Percentiles rank a stretch among this genome's conserved stretches.
These are phyloP conservation scores for Lachancea meyersii DNA, from an alignment of 805 yeast species.

Conservation along the genomic window DNA sequence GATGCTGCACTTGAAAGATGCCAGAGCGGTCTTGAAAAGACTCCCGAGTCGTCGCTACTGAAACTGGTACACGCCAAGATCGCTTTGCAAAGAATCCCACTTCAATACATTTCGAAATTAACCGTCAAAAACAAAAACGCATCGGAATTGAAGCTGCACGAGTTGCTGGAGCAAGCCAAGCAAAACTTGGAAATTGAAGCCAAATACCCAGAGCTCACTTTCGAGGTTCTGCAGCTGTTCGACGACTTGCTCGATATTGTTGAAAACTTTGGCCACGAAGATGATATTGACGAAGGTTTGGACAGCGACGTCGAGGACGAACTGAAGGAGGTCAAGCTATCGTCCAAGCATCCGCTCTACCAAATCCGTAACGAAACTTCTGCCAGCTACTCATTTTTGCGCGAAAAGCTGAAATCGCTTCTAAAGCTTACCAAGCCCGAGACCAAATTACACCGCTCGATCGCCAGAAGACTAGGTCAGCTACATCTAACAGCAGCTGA, in stretches of 20 bases:
- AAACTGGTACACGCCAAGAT: conserved; percentile 51
- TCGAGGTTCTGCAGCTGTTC: conserved; percentile 49
- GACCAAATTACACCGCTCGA: conserved; percentile 32
- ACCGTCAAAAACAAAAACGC: conserved; percentile 34
- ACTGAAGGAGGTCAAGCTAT: conserved; percentile 34
- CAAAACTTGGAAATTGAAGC: conserved; percentile 42
- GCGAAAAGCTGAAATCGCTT: conserved; percentile 22
- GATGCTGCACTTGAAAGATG: conserved; percentile 69
- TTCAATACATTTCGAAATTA: conserved; percentile 50
- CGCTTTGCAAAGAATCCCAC: conserved; percentile 50
- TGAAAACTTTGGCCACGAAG: conserved; percentile 55
- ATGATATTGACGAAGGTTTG: conserved; percentile 43
- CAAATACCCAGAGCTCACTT: conserved; percentile 34
- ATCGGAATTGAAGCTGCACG: conserved; percentile 33
- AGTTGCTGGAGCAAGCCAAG: conserved; percentile 43
- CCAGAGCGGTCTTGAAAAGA: conserved; percentile 48
- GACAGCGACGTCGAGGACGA: conserved; percentile 50
- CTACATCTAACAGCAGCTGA: conserved; percentile 61
- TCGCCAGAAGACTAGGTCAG: conserved; percentile 54
- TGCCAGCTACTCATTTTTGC: conserved; percentile 48
- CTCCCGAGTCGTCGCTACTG: conserved; percentile 42
- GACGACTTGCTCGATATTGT: conserved; percentile 67
- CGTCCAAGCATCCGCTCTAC: conserved; percentile 52
- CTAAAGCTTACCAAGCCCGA: conserved; percentile 14
- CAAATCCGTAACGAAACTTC: conserved; percentile 32